Evolutionary conservation across 306 rosid genomes (phyloP).

Genomic region (Sechiopsis laciniata): DNA sequence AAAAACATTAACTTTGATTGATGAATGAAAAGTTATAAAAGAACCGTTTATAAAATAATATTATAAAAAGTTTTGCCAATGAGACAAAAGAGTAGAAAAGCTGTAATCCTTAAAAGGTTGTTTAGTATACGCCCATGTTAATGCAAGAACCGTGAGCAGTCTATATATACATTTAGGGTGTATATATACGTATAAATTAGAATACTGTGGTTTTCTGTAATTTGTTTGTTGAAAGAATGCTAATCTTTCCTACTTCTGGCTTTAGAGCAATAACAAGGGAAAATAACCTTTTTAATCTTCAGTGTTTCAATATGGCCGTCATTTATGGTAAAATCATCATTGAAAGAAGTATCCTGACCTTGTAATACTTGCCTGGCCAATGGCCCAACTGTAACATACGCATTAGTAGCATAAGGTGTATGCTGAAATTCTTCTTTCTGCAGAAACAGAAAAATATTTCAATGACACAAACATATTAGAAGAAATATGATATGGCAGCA

Average conservation of each 20-base stretch:
- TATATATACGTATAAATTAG: no score
- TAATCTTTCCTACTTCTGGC: no score
- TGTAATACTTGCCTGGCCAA: constrained; percentile 65
- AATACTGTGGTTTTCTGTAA: neutral
- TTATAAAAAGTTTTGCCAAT: no score
- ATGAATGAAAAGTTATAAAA: no score
- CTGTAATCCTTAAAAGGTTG: no score
- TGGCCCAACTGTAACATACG: constrained; percentile 64
- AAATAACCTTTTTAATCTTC: neutral
- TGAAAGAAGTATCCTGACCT: constrained; percentile 39
- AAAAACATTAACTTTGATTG: no score
- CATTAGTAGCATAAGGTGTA: constrained; percentile 83
- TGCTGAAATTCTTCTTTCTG: constrained; percentile 98
- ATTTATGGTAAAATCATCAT: constrained; percentile 4
- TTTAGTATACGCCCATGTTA: no score
- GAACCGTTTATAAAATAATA: no score
- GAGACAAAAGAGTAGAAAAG: no score
- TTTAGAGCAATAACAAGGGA: no score
- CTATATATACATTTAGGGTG: no score
- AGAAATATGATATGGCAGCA: neutral
- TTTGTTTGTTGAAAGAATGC: constrained; percentile 3
- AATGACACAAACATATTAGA: constrained; percentile 23
- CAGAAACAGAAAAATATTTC: constrained; percentile 26
- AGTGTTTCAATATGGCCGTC: constrained; percentile 1
- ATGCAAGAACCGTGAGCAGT: no score